phyloP scores from a whole-genome alignment of 257 asterid genomes.

The Scutellaria barbata region DNA sequence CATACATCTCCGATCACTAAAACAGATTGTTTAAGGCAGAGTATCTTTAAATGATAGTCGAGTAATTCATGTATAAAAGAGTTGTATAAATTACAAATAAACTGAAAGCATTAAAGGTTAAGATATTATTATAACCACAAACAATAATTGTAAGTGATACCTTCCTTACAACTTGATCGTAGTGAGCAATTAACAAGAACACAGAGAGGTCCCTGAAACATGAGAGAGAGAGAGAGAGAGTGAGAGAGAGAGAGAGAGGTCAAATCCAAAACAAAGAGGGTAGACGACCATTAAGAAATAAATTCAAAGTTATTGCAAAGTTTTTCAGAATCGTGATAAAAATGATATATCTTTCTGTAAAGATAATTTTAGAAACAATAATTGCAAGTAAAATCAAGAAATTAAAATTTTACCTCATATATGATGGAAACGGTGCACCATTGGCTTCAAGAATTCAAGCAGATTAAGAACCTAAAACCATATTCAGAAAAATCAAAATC shows the following conservation, averaged over 20 bases:
- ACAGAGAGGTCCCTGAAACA: background rate
- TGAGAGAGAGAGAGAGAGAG: background rate
- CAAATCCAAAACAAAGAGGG: too few species aligned
- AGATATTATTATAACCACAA: too few species aligned
- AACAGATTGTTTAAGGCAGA: slow-evolving; percentile 11
- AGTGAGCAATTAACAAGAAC: background rate
- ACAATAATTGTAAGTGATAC: background rate
- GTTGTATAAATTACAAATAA: background rate
- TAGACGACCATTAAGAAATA: background rate
- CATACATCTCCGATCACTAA: background rate
- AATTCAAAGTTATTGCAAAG: background rate
- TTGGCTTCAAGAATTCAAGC: slow-evolving; percentile 14
- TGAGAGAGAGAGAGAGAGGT: too few species aligned
- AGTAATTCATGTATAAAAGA: background rate
- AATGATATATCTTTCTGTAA: background rate
- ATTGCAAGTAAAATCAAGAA: background rate
- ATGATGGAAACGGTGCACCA: background rate
- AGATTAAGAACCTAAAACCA: slow-evolving; percentile 24
- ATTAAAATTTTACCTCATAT: background rate
- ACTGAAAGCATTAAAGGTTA: background rate
- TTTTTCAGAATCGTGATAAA: background rate
- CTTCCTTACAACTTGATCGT: background rate
- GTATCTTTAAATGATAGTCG: background rate
- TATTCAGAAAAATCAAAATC: background rate
- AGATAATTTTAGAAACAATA: background rate